These are phyloP conservation scores for Musa troglodytarum DNA, from an alignment of 176 grass and related monocot genomes.

Conservation along the genomic window DNA sequence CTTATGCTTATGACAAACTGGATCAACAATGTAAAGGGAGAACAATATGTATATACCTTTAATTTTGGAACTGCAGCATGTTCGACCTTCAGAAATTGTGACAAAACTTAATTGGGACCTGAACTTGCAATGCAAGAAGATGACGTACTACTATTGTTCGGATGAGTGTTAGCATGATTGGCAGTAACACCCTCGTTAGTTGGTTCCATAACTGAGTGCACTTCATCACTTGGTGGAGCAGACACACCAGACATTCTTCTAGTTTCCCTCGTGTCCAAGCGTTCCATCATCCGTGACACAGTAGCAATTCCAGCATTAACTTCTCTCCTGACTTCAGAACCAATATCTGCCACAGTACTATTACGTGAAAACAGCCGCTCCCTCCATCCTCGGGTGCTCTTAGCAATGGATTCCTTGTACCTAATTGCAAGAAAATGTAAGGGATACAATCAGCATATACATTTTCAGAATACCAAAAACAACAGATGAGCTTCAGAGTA, in stretches of 20 bases:
- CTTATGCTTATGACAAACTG: too few species aligned
- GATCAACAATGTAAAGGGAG: not conserved
- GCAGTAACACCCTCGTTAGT: conserved; percentile 22
- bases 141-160: not conserved
- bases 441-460: not conserved
- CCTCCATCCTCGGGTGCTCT: conserved; percentile 92
- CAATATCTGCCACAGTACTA: conserved; percentile 64
- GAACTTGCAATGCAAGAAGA: conserved; percentile 4
- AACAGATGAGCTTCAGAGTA: conserved; percentile 14
- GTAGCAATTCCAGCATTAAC: conserved; percentile 91
- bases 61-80: not conserved
- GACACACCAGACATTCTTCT: conserved; percentile 31
- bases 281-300: conserved; percentile 91
- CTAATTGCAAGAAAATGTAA: conserved; percentile 28
- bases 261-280: conserved; percentile 68
- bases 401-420: conserved; percentile 95
- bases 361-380: conserved; percentile 77
- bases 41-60: not conserved
- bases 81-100: not conserved
- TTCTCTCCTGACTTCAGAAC: conserved; percentile 90
- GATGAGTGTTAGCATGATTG: not conserved
- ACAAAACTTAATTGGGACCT: not conserved
- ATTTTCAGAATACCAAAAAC: not conserved
- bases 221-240: conserved; percentile 26
- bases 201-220: conserved; percentile 13